These are phyloP conservation scores for Coleophoma eucalyptorum DNA, from an alignment of 2,329 filamentous ascomycete species.

Conservation along the genomic window DNA sequence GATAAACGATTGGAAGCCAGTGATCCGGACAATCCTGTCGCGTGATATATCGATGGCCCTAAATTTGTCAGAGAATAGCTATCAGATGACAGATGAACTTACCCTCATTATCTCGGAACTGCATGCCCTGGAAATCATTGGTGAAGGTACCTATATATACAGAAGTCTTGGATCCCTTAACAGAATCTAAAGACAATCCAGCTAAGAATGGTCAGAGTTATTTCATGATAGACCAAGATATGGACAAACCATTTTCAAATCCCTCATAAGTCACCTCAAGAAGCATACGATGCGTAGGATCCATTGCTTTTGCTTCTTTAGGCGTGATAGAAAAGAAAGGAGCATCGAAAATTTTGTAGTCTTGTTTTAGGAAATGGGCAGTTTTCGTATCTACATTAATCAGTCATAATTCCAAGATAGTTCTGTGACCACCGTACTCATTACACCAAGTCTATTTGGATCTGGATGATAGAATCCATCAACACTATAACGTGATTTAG, in stretches of 20 bases:
- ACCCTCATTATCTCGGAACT: background rate
- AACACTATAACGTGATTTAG: background rate
- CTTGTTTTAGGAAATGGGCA: background rate
- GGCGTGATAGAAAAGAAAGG: conserved; percentile 68
- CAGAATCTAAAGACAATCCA: conserved; percentile 10
- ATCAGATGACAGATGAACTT: background rate
- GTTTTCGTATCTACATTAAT: background rate
- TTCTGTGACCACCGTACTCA: too few species aligned
- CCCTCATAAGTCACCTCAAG: conserved; percentile 74
- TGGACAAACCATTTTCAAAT: conserved; percentile 13
- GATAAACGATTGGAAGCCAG: conserved; percentile 27
- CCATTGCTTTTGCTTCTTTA: conserved; percentile 71
- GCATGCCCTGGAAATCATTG: conserved; percentile 10
- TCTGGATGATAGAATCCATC: background rate
- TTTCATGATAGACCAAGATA: background rate
- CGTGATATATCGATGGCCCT: conserved; percentile 10
- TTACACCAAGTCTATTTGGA: background rate
- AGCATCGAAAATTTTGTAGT: conserved; percentile 35
- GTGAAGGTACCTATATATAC: conserved; percentile 28
- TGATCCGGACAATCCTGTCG: conserved; percentile 32
- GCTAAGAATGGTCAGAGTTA: conserved; percentile 5
- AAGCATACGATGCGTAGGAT: conserved; percentile 73
- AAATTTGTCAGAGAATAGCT: background rate
- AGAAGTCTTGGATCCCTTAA: conserved; percentile 7
- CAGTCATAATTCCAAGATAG: too few species aligned